A percentile compares a stretch with the other conserved stretches of the same genome.
Conservation (phyloP, 2,329 filamentous ascomycete species). For the Lachnum nothofagi region DNA sequence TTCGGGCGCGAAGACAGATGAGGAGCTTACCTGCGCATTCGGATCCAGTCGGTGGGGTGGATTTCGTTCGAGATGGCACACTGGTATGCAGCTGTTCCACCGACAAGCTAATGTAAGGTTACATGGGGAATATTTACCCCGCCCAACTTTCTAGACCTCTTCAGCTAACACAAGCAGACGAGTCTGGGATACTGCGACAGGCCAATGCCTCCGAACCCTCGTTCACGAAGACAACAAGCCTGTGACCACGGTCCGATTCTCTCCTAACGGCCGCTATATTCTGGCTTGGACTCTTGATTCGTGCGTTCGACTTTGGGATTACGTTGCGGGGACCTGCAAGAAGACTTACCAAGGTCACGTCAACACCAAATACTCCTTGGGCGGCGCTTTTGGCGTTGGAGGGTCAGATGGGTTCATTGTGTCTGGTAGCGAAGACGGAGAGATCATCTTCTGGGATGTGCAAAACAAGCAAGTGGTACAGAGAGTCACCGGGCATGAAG, state of each 20-base stretch:
- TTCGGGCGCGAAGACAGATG: constrained; percentile 82
- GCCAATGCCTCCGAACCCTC: constrained; percentile 88
- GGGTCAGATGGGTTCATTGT: constrained; percentile 58
- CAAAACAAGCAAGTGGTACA: constrained; percentile 79
- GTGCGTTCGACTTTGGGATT: constrained; percentile 90
- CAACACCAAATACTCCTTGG: constrained; percentile 80
- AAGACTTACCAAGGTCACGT: constrained; percentile 95
- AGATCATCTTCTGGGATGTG: constrained; percentile 85
- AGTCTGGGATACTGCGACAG: constrained; percentile 92
- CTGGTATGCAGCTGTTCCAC: constrained; percentile 86
- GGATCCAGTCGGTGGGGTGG: constrained; percentile 88
- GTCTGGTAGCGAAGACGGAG: constrained; percentile 82
- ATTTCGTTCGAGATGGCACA: constrained; percentile 88
- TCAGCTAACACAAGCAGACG: constrained; percentile 45
- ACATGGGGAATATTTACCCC: constrained; percentile 1
- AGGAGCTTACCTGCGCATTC: constrained; percentile 87
- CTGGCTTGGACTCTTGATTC: constrained; percentile 88
- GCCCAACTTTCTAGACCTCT: background rate
- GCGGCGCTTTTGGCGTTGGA: constrained; percentile 73
- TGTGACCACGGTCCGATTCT: constrained; percentile 84
- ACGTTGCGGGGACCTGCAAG: constrained; percentile 81
- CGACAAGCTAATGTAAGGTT: constrained; percentile 73
- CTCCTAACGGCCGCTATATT: constrained; percentile 88
- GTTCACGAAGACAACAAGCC: constrained; percentile 94
- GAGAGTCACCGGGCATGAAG: constrained; percentile 49